Conservation (phyloP, 2,329 filamentous ascomycete genomes). For the Seiridium unicorne region DNA sequence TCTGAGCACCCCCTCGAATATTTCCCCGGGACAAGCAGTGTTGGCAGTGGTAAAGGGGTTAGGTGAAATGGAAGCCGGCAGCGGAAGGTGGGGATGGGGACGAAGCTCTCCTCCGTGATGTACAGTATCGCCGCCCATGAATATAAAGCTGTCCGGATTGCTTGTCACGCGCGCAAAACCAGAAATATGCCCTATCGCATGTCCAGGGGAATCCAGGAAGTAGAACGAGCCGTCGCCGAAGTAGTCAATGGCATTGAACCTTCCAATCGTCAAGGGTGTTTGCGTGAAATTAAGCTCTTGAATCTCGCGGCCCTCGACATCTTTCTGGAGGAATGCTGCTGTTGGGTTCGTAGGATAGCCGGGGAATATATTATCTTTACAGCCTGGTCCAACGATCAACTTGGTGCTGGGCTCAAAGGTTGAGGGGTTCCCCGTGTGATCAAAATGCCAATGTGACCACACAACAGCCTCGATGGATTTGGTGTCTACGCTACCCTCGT, state of each 20-base stretch:
- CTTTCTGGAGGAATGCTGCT: conserved; percentile 20
- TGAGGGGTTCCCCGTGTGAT: conserved; percentile 45
- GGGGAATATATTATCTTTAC: conserved; percentile 22
- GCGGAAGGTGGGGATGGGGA: conserved; percentile 29
- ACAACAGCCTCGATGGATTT: conserved; percentile 28
- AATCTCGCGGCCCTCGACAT: conserved; percentile 20
- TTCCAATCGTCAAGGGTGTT: conserved; percentile 13
- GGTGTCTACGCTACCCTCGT: conserved; percentile 15
- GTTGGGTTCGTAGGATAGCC: conserved; percentile 17
- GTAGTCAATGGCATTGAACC: conserved; percentile 29
- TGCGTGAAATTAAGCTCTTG: conserved; percentile 17
- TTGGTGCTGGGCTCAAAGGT: conserved; percentile 41
- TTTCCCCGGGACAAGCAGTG: conserved; percentile 36
- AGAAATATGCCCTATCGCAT: conserved; percentile 30
- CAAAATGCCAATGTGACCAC: conserved; percentile 45
- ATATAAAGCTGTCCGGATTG: conserved; percentile 31
- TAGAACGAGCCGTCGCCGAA: conserved; percentile 33
- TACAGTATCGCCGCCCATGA: conserved; percentile 40
- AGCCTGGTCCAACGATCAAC: conserved; percentile 32
- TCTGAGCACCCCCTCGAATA: conserved; percentile 37
- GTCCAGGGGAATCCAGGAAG: conserved; percentile 30
- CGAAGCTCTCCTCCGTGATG: conserved; percentile 38
- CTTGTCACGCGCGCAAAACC: conserved; percentile 36
- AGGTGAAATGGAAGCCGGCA: conserved; percentile 34
- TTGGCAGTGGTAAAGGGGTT: conserved; percentile 31